Evolutionary conservation across 345 rosid species (phyloP).

Genomic region (Syzygium grande): DNA sequence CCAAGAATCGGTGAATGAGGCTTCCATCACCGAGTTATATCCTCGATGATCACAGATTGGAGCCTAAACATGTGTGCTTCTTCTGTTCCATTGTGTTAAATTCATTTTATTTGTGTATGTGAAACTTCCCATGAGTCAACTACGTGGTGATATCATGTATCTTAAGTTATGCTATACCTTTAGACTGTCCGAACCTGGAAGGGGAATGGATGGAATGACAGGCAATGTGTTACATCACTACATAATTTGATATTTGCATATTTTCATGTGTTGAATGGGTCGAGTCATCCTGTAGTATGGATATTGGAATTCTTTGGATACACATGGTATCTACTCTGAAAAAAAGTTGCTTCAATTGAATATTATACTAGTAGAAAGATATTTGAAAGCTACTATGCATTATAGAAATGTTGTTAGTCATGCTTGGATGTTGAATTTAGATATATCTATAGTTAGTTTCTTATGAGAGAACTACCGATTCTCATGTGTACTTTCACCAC

Average conservation of each 20-base stretch:
- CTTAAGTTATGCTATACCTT: no score
- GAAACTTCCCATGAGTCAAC: no score
- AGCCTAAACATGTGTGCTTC: background rate
- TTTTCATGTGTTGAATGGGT: background rate
- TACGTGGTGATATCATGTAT: no score
- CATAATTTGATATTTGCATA: background rate
- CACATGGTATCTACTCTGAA: no score
- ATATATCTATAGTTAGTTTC: background rate
- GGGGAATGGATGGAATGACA: background rate
- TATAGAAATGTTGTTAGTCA: background rate
- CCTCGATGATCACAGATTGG: background rate
- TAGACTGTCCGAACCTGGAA: no score
- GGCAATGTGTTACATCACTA: background rate
- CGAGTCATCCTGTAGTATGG: background rate
- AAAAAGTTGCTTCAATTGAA: background rate
- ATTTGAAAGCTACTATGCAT: background rate
- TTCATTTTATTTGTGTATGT: background rate
- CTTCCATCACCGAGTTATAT: background rate
- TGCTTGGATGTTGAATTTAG: background rate
- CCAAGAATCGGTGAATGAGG: background rate
- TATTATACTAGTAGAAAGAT: no score
- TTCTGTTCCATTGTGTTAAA: rapidly evolving
- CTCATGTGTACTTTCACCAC: background rate
- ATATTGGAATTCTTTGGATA: background rate
- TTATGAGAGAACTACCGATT: background rate